Evolutionary conservation across 805 yeast genomes (phyloP), one percentile per base, ranked within the genome.

Genomic region (Blastobotrys terrestris): DNA sequence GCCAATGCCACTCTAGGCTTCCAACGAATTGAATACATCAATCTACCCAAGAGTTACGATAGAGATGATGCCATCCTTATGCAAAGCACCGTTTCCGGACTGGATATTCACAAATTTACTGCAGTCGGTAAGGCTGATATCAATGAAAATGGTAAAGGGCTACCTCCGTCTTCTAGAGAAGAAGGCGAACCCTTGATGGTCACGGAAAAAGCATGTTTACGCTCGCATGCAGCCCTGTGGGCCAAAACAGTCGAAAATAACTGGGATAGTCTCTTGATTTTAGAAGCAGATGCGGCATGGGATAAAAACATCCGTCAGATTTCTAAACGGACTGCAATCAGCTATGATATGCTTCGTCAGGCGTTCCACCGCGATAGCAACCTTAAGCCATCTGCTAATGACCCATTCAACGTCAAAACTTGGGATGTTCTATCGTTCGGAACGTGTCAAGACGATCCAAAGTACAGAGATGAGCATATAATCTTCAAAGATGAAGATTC

Each of bases 261-360:
- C 13, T 53, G 54, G 53, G 15, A 31, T 8, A 48, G 53, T 11
- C 19, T 48, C 3, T 48, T 56, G 11, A 49, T 56, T 42, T 43
- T 56, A 13, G 59, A 56, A 39, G 16, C 53, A 14, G 59, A 56
- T 26, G 53, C 55, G 3, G 47, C 50, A 20, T 56, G 59, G 59
- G 59, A 56, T 54, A 35, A 48, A n/a, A 44, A 56, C 26, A 41
- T 56, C 19, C 46, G 51, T 19, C 18, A 35, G 41, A 46, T 26
- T 26, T 5, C 35, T 11, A 26, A 26, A 18, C 39, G 35, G 16
- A n/a, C 47, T 31, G 26, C 46, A 19, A 7, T 44, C 21, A 22
- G 46, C 46, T n/a, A 21, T 16, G 20, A 26, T 11, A 11, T 26
- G 46, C 46, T 13, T 19, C 21, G 46, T 14, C 46, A 14, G 7